These are phyloP conservation scores for Ruellia speciosa DNA, from an alignment of 305 asterid genomes.

Conservation along the genomic window DNA sequence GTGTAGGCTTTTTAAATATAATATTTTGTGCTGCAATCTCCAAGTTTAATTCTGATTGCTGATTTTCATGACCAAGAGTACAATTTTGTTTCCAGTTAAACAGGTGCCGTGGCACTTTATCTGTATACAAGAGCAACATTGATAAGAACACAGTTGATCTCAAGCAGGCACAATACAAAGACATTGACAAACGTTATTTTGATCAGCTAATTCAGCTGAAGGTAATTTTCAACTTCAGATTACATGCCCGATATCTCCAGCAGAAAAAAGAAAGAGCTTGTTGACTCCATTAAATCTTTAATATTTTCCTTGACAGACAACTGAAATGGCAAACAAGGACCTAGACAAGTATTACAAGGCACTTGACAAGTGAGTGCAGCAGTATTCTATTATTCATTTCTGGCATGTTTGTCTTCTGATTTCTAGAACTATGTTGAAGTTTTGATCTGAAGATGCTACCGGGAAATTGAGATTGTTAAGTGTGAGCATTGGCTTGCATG, in stretches of 20 bases:
- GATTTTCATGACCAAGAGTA: slow-evolving; percentile 18
- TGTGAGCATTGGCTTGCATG: not conserved
- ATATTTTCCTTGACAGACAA: slow-evolving; percentile 49
- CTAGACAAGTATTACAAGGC: slow-evolving; percentile 91
- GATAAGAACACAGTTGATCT: slow-evolving; percentile 71
- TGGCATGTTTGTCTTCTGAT: not conserved
- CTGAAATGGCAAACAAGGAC: slow-evolving; percentile 99
- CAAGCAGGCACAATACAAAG: slow-evolving; percentile 88
- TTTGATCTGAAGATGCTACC: not conserved
- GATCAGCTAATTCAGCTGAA: slow-evolving; percentile 92
- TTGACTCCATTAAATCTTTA: slow-evolving; percentile 10
- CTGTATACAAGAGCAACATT: slow-evolving; percentile 81
- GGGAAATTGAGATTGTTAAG: not conserved
- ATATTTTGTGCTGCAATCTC: slow-evolving; percentile 14
- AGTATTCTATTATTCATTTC: slow-evolving; percentile 15
- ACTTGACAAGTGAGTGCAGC: slow-evolving; percentile 81
- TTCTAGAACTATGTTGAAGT: not conserved
- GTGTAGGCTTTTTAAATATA: slow-evolving; percentile 2
- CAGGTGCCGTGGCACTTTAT: slow-evolving; percentile 62
- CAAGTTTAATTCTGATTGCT: slow-evolving; percentile 7
- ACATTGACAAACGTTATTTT: slow-evolving; percentile 91
- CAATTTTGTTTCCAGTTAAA: slow-evolving; percentile 54
- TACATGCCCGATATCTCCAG: not conserved
- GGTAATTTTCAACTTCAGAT: slow-evolving; percentile 39
- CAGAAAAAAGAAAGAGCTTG: not conserved